Conservation (phyloP, 2,329 filamentous ascomycete species). For the Fusarium mangiferae region DNA sequence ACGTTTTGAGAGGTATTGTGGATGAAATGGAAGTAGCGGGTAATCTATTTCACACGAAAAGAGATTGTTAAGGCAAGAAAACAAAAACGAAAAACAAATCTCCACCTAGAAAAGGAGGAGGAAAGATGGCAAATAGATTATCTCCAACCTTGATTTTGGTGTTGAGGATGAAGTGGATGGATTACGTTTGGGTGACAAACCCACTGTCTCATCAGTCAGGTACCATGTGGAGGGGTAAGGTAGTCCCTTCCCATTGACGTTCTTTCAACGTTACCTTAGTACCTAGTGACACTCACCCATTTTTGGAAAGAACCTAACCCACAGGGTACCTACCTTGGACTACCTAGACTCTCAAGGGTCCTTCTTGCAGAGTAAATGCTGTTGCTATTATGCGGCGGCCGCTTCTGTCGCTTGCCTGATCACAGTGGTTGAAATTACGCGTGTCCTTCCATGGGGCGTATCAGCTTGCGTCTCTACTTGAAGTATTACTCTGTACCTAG, state of each 20-base stretch:
- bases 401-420: not conserved
- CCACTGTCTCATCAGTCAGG: slow-evolving; percentile 18
- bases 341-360: not conserved
- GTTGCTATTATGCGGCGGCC: not conserved
- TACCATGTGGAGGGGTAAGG: slow-evolving; percentile 5
- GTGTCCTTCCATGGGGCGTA: not conserved
- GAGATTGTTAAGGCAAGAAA: not conserved
- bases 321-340: not conserved
- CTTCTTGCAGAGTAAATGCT: not conserved
- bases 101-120: not conserved
- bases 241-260: not conserved
- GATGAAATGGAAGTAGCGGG: not conserved
- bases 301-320: not conserved
- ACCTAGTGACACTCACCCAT: too few species aligned
- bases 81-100: not conserved
- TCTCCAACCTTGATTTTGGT: slow-evolving; percentile 25
- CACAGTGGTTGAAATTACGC: not conserved
- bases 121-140: not conserved
- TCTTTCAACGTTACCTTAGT: slow-evolving; percentile 3
- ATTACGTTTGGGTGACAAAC: slow-evolving; percentile 35
- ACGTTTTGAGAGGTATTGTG: not conserved
- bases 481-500: not conserved
- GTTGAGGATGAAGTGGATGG: slow-evolving; percentile 23
- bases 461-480: not conserved
- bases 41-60: not conserved